Base-by-base conservation (phyloP, 306 rosid genomes). In the Trifolium fragiferum region DNA sequence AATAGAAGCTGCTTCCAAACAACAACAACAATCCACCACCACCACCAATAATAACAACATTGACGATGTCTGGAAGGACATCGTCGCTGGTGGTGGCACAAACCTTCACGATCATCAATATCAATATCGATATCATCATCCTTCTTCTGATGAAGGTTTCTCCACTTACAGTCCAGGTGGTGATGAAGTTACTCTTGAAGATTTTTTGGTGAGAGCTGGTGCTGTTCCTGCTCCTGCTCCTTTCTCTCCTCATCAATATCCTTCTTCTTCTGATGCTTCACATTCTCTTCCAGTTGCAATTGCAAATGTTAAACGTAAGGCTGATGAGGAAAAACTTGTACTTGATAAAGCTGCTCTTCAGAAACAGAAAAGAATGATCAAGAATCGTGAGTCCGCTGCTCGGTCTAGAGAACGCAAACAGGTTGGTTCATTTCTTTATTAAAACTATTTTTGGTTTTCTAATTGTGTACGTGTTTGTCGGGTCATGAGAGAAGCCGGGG, bases 401-500 rank as follows among this genome's bases (percentile, higher is more conserved):
- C 81, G 96, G 89, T 93, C 98, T 59, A 87, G 98, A 51, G 97
- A 89, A 79, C 96, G 96, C 73, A 93, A 93, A 67, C 94, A 93
- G 93, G 98, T 90, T 13, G 6, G 0, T 27, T 35, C 13, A 27
- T 57, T 3, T 41, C 38, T 68, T 43, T 51, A 66, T n/a, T 25
- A 25, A 25, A 25, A 25, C 3, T 25, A 0, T 25, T 25, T n/a
- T n/a, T n/a, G 30, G 2, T 25, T 25, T 25, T 25, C 2, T 25
- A 25, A 25, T 25, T 3, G 0, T 25, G 3, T 25, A 3, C 25
- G 2, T 25, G n/a, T n/a, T 25, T 25, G 30, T 25, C 3, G 30
- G 3, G 25, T 23, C 30, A 25, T 25, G 2, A 25, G 30, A 2
- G 25, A 23, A 25, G 30, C 3, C 3, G 0, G 3, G 3, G 30